Percentiles rank a stretch among this genome's conserved stretches.
Evolutionary conservation across 2,329 filamentous ascomycete species (phyloP).

Genomic region (Colletotrichum ledebouriae): DNA sequence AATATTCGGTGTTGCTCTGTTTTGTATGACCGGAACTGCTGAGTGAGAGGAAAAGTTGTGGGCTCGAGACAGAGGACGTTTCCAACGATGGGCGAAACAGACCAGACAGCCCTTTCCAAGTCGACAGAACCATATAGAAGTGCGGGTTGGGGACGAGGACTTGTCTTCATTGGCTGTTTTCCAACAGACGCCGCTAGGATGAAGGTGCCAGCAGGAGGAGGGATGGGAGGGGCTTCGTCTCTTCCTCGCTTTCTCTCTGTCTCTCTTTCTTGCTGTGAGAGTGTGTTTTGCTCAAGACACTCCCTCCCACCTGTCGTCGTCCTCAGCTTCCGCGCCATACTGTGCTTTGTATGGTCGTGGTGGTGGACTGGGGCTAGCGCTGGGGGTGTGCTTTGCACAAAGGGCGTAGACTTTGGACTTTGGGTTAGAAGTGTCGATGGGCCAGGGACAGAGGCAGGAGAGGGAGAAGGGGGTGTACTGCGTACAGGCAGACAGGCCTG

Average conservation of each 20-base stretch:
- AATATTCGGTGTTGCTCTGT: constrained; percentile 21
- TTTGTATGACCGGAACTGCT: constrained; percentile 23
- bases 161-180: constrained; percentile 33
- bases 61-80: constrained; percentile 38
- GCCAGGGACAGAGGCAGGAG: not conserved
- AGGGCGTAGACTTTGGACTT: constrained; percentile 17
- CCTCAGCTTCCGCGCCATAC: constrained; percentile 24
- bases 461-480: not conserved
- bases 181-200: constrained; percentile 33
- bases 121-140: constrained; percentile 32
- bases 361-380: constrained; percentile 19
- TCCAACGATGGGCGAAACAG: constrained; percentile 38
- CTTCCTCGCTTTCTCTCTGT: not conserved
- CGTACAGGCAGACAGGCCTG: constrained; percentile 16
- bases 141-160: constrained; percentile 40
- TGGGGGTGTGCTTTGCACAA: constrained; percentile 22
- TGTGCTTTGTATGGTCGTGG: constrained; percentile 10
- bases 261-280: not conserved
- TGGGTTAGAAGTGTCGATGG: constrained; percentile 9
- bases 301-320: constrained; percentile 18
- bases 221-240: constrained; percentile 34
- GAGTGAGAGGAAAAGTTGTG: constrained; percentile 38
- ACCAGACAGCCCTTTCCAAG: constrained; percentile 38
- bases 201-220: constrained; percentile 37
- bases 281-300: constrained; percentile 13